phyloP scores from a whole-genome alignment of 2,329 filamentous ascomycete genomes.

The Aureobasidium sp. region DNA sequence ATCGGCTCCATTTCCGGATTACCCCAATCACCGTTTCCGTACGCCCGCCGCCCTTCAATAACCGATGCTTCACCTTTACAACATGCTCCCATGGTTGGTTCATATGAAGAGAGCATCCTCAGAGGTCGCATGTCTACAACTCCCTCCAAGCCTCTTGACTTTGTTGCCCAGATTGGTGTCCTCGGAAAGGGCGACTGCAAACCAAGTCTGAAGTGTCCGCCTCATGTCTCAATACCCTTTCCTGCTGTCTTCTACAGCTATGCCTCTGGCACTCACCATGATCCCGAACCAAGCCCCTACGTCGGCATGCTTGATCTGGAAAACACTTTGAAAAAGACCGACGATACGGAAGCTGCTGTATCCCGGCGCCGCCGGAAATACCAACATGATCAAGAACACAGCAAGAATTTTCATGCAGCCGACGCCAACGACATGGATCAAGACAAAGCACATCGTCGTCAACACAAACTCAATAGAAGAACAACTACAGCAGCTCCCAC shows the following conservation, averaged over 20 bases:
- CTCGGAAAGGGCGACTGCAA: constrained; percentile 86
- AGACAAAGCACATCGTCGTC: not conserved
- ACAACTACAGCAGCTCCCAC: constrained; percentile 51
- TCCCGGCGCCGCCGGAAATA: constrained; percentile 23
- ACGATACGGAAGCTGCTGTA: constrained; percentile 13
- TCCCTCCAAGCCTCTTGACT: constrained; percentile 85
- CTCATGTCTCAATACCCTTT: constrained; percentile 85
- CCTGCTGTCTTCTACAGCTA: constrained; percentile 97
- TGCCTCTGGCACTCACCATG: constrained; percentile 61
- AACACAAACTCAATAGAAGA: not conserved
- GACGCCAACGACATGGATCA: not conserved
- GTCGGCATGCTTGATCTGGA: constrained; percentile 90
- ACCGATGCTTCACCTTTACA: constrained; percentile 71
- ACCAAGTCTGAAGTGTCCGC: constrained; percentile 70
- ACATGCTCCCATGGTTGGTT: constrained; percentile 93
- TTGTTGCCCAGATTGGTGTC: constrained; percentile 91
- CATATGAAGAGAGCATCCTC: constrained; percentile 94
- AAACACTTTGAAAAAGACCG: constrained; percentile 52
- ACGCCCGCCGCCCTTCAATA: constrained; percentile 59
- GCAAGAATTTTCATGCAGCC: not conserved
- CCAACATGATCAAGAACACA: not conserved
- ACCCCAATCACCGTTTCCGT: constrained; percentile 38
- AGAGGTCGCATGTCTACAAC: constrained; percentile 94
- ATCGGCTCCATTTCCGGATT: constrained; percentile 50
- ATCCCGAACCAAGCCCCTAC: constrained; percentile 82